Percentiles rank a stretch among this genome's conserved stretches.
Evolutionary conservation across 2,329 filamentous ascomycete genomes (phyloP).

Genomic region (Colletotrichum tropicale): DNA sequence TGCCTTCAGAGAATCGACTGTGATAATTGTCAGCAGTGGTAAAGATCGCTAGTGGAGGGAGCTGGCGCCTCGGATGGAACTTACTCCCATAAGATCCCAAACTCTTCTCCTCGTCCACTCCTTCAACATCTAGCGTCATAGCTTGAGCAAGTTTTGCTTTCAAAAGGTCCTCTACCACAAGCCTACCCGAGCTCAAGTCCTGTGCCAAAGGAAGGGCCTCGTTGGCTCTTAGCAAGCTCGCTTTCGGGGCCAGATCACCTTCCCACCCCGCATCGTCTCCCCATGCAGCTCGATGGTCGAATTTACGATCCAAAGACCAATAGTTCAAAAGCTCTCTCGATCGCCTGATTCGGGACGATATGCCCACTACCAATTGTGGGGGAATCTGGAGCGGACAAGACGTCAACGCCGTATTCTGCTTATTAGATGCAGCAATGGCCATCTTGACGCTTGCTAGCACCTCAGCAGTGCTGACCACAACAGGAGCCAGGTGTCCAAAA

Average conservation of each 20-base stretch:
- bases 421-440: neutral
- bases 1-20: constrained; percentile 27
- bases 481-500: neutral
- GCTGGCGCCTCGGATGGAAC: neutral
- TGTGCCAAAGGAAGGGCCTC: constrained; percentile 31
- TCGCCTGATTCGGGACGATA: constrained; percentile 20
- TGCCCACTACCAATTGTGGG: constrained; percentile 24
- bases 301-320: constrained; percentile 31
- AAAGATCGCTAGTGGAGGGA: neutral
- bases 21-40: neutral
- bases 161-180: constrained; percentile 39
- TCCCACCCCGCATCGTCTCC: constrained; percentile 2
- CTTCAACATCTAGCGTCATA: neutral
- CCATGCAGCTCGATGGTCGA: neutral
- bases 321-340: constrained; percentile 47
- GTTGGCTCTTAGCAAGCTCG: constrained; percentile 12
- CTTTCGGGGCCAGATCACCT: neutral
- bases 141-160: constrained; percentile 30
- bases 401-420: neutral
- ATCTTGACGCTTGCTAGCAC: neutral
- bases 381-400: neutral
- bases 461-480: neutral
- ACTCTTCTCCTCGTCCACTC: constrained; percentile 22
- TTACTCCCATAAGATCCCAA: constrained; percentile 20
- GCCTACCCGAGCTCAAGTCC: constrained; percentile 30